phyloP scores from a whole-genome alignment of 2,329 filamentous ascomycete species.

The Xylariales sp. region DNA sequence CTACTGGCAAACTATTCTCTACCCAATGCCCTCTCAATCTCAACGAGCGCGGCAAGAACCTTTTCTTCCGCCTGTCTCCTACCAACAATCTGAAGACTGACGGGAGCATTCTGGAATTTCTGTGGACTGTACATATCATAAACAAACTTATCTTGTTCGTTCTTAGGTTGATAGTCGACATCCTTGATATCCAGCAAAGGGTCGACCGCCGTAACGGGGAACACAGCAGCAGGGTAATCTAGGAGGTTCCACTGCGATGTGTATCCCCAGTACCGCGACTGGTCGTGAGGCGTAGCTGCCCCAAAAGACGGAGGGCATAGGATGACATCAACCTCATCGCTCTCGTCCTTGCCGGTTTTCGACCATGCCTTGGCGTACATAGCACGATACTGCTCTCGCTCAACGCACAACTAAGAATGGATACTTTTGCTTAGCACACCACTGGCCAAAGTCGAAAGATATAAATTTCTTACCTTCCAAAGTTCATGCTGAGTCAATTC shows the following conservation, averaged over 20 bases:
- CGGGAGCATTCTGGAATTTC: no score
- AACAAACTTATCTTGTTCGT: no score
- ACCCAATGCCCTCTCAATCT: no score
- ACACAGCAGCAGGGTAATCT: conserved; percentile 46
- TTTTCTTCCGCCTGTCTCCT: no score
- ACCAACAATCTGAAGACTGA: no score
- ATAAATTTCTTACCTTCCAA: conserved; percentile 22
- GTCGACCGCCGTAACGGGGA: conserved; percentile 28
- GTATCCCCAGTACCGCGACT: conserved; percentile 49
- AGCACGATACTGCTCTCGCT: conserved; percentile 16
- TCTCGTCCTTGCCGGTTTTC: conserved; percentile 8
- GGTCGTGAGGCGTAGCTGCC: conserved; percentile 38
- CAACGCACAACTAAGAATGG: conserved; percentile 7
- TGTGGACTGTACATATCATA: no score
- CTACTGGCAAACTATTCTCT: no score
- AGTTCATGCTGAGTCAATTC: conserved; percentile 34
- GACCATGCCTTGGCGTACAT: conserved; percentile 11
- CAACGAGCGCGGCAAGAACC: no score
- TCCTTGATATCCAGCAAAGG: neutral
- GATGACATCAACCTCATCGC: conserved; percentile 38
- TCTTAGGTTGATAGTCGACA: no score
- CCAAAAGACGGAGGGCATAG: conserved; percentile 43
- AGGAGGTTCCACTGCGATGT: conserved; percentile 52
- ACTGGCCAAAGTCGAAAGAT: neutral
- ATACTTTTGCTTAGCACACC: neutral